Evolutionary conservation across 768 basidiomycete genomes (phyloP).

Genomic region (Gyrodon lividus): DNA sequence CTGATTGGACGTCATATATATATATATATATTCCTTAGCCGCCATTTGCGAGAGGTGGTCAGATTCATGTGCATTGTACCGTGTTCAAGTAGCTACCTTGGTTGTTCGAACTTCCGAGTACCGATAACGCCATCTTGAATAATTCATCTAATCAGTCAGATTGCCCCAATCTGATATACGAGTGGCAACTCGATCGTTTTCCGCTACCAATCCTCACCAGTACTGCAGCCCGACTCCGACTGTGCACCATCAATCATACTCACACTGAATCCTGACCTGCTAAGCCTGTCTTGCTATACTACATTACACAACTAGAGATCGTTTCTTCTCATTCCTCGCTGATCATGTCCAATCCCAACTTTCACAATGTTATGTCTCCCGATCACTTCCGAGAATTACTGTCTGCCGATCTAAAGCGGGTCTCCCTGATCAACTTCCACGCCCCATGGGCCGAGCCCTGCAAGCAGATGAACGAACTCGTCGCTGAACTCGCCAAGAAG

Average conservation of each 20-base stretch:
- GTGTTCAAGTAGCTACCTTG: background rate
- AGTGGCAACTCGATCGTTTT: background rate
- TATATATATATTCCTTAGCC: background rate
- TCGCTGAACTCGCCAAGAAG: constrained; percentile 69
- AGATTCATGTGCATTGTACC: background rate
- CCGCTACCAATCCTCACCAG: no score
- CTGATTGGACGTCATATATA: constrained; percentile 5
- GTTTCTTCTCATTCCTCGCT: background rate
- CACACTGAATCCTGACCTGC: background rate
- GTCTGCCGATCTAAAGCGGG: constrained; percentile 69
- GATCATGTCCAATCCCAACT: constrained; percentile 36
- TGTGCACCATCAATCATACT: background rate
- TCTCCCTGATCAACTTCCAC: constrained; percentile 94
- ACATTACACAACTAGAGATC: background rate
- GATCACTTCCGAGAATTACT: constrained; percentile 74
- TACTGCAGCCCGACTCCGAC: background rate
- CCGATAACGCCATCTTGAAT: background rate
- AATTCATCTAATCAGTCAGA: background rate
- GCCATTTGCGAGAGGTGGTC: background rate
- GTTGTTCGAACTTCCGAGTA: background rate
- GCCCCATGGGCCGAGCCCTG: constrained; percentile 92
- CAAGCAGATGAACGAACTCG: constrained; percentile 81
- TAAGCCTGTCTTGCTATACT: background rate
- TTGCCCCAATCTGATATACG: background rate
- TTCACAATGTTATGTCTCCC: constrained; percentile 54